Conservation (phyloP, 768 basidiomycete species). For the Pleurotus tuoliensis region DNA sequence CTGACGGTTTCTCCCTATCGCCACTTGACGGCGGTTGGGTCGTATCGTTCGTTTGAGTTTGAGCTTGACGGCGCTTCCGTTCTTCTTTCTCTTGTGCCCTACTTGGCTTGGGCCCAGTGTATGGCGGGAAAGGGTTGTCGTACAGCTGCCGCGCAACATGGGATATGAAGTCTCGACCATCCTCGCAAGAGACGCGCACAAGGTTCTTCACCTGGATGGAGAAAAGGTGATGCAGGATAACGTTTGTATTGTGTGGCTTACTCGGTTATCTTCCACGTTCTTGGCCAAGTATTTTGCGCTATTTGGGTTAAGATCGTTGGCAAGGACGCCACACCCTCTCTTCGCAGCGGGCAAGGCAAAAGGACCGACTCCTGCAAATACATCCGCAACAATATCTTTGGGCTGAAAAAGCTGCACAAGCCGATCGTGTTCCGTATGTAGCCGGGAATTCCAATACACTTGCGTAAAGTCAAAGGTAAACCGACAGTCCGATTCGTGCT, state of each 20-base stretch:
- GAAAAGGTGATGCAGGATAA: constrained; percentile 6
- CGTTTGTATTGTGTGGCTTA: constrained; percentile 29
- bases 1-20: constrained; percentile 15
- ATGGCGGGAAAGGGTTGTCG: constrained; percentile 64
- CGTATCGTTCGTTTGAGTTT: constrained; percentile 14
- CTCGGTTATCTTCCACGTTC: constrained; percentile 78
- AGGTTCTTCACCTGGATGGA: constrained; percentile 57
- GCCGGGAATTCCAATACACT: constrained; percentile 98
- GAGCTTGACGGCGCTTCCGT: constrained; percentile 34
- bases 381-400: constrained; percentile 83
- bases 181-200: constrained; percentile 73
- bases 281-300: constrained; percentile 71
- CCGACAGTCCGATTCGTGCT: constrained; percentile 83
- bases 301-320: constrained; percentile 92
- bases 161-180: constrained; percentile 85
- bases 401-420: constrained; percentile 71
- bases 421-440: constrained; percentile 88
- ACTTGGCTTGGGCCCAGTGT: constrained; percentile 45
- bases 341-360: constrained; percentile 92
- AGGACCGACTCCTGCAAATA: constrained; percentile 96
- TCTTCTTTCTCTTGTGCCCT: constrained; percentile 38
- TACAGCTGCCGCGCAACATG: constrained; percentile 47
- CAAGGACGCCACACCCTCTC: constrained; percentile 85
- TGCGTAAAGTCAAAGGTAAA: constrained; percentile 93
- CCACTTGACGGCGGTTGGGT: constrained; percentile 8